Evolutionary conservation across 108 stramenopile genomes (phyloP).

Genomic region (Cylindrotheca closterium): DNA sequence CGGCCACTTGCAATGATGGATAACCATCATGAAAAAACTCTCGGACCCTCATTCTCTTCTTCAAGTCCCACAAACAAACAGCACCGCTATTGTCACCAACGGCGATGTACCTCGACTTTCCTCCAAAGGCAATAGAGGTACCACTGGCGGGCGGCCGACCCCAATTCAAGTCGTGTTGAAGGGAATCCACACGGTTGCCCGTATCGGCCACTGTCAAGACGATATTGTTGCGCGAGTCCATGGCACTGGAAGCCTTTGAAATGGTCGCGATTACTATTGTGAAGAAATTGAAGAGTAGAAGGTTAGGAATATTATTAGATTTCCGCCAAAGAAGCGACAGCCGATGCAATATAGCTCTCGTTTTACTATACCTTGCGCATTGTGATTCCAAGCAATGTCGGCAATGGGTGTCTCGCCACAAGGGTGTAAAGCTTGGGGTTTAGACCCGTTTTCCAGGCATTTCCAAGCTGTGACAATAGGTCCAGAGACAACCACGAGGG

Average conservation of each 20-base stretch:
- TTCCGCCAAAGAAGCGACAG: neutral
- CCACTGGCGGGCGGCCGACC: slow-evolving; percentile 12
- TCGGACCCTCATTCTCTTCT: slow-evolving; percentile 36
- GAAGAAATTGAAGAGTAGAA: neutral
- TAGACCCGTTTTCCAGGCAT: slow-evolving; percentile 5
- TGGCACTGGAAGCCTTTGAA: slow-evolving; percentile 26
- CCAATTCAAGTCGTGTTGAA: slow-evolving; percentile 32
- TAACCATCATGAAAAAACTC: slow-evolving; percentile 26
- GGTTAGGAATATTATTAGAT: neutral
- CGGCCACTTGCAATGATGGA: slow-evolving; percentile 18
- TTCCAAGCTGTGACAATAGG: slow-evolving; percentile 21
- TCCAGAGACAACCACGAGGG: slow-evolving; percentile 21
- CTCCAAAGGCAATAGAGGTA: slow-evolving; percentile 37
- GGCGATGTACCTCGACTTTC: slow-evolving; percentile 41
- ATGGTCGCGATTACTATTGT: slow-evolving; percentile 32
- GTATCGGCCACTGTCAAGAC: slow-evolving; percentile 18
- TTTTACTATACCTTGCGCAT: slow-evolving; percentile 27
- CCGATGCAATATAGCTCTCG: too few species aligned
- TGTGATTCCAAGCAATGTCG: slow-evolving; percentile 47
- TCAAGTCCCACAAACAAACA: slow-evolving; percentile 47
- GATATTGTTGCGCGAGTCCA: slow-evolving; percentile 27
- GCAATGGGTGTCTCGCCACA: slow-evolving; percentile 17
- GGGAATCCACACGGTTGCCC: slow-evolving; percentile 30
- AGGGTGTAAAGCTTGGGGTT: slow-evolving; percentile 18
- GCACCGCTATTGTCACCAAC: slow-evolving; percentile 34